Base-by-base conservation (phyloP, 345 rosid species). In the Linum lewisii region DNA sequence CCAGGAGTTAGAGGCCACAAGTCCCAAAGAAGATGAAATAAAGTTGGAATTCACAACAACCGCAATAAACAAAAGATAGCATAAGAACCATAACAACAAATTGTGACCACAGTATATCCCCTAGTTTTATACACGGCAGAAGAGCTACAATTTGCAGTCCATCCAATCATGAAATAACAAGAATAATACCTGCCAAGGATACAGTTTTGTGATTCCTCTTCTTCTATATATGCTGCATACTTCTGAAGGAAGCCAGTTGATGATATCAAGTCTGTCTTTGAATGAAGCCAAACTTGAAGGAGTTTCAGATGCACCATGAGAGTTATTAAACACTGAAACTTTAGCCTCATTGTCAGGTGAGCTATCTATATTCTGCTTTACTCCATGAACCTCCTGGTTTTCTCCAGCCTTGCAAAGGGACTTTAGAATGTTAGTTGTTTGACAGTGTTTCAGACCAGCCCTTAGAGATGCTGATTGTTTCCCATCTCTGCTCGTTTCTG, bases 161-260 rank as follows among this genome's bases (percentile, higher is more conserved):
- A 52, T 2, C 15, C 24, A 7, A 42, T 42, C 56, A 20, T 24
- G 25, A 45, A 54, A 61, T 29, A 53, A 26, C 26, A n/a, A 49
- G 26, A 16, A 13, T 71, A 16, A 13, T 71, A 92, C 98, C 98
- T 92, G 97, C 98, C 98, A 92, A 51, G 85, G 81, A 75, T 92
- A 86, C 32, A 92, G 76, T 79, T 84, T 81, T 54, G 79, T 80
- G 60, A 92, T 86, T 73, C 97, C 97, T 79, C 61, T 92, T 76
- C 73, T 88, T 66, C 73, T 79, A 77, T 88, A 92, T 61, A 77
- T 70, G 69, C 63, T 70, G 79, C 95, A 86, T 68, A 88, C 77
- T 66, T 84, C 88, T 59, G 72, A 60, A 67, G 96, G 96, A 79
- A 92, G 98, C 98, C 96, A 92, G 57, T 71, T 73, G 77, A 72